phyloP scores from a whole-genome alignment of 2,329 filamentous ascomycete genomes.

The Venturia effusa region DNA sequence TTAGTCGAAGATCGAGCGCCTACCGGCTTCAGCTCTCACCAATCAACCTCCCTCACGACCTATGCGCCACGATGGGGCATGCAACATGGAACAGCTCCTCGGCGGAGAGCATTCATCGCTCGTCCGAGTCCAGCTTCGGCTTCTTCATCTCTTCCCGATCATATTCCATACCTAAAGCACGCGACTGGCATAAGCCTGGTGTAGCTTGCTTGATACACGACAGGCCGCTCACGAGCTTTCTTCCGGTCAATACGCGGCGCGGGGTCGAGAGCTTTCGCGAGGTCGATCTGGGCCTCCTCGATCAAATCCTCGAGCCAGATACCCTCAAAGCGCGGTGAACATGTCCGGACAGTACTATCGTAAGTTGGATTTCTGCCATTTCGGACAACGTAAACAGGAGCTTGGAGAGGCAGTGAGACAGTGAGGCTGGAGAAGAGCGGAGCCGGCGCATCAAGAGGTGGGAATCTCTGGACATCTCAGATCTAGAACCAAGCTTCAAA shows the following conservation, averaged over 20 bases:
- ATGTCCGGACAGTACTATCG: slow-evolving; percentile 3
- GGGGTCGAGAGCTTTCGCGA: neutral
- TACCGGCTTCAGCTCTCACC: neutral
- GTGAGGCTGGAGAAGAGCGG: neutral
- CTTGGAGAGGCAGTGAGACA: neutral
- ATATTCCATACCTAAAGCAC: neutral
- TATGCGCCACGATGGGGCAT: neutral
- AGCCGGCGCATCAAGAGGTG: slow-evolving; percentile 2
- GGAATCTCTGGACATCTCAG: neutral
- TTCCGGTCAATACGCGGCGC: neutral
- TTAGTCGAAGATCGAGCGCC: neutral
- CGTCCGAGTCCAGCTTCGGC: neutral
- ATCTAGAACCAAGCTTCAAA: neutral
- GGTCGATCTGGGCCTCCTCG: neutral
- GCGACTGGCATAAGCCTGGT: neutral
- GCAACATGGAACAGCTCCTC: neutral
- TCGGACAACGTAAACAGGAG: neutral
- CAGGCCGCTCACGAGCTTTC: neutral
- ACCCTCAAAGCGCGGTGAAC: neutral
- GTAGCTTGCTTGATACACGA: neutral
- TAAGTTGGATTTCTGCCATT: neutral
- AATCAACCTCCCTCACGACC: neutral
- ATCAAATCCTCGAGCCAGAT: neutral
- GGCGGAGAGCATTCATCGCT: neutral
- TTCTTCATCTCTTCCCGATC: neutral